Conservation (phyloP, 2,329 filamentous ascomycete species). For the Corynespora cassiicola region DNA sequence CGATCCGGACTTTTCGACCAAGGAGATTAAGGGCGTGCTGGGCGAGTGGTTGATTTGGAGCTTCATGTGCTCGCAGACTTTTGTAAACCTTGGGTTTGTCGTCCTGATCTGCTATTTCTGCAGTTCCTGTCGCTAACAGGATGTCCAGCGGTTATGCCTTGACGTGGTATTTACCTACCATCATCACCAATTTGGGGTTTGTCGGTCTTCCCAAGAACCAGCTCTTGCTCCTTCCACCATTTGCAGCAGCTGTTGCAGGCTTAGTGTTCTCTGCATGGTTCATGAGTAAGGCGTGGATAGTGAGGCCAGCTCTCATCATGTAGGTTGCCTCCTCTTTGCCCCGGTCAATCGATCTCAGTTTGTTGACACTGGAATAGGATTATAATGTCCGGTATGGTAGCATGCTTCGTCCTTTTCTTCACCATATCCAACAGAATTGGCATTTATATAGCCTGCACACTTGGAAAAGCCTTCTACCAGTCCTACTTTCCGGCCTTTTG, state of each 20-base stretch:
- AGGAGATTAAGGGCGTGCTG: slow-evolving; percentile 46
- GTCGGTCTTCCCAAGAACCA: slow-evolving; percentile 52
- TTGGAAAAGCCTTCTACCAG: slow-evolving; percentile 53
- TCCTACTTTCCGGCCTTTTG: slow-evolving; percentile 42
- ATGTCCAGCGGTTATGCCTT: slow-evolving; percentile 45
- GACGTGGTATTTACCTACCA: slow-evolving; percentile 51
- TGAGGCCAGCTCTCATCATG: slow-evolving; percentile 51
- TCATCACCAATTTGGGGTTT: slow-evolving; percentile 52
- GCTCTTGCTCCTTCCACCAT: slow-evolving; percentile 54
- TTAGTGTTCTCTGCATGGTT: slow-evolving; percentile 52
- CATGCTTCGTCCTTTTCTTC: slow-evolving; percentile 54
- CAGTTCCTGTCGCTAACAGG: background rate
- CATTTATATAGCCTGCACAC: slow-evolving; percentile 53
- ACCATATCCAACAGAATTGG: slow-evolving; percentile 41
- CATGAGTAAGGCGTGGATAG: slow-evolving; percentile 47
- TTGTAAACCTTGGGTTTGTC: slow-evolving; percentile 46
- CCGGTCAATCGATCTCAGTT: background rate
- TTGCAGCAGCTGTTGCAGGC: slow-evolving; percentile 44
- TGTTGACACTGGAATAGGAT: slow-evolving; percentile 12
- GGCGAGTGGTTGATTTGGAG: slow-evolving; percentile 43
- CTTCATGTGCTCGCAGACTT: slow-evolving; percentile 47
- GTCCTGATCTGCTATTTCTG: background rate
- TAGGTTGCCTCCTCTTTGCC: slow-evolving; percentile 7
- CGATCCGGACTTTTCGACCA: slow-evolving; percentile 44
- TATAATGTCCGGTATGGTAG: slow-evolving; percentile 47